Conservation (phyloP, 106 monocot genomes). For the Phalaenopsis aphrodite region DNA sequence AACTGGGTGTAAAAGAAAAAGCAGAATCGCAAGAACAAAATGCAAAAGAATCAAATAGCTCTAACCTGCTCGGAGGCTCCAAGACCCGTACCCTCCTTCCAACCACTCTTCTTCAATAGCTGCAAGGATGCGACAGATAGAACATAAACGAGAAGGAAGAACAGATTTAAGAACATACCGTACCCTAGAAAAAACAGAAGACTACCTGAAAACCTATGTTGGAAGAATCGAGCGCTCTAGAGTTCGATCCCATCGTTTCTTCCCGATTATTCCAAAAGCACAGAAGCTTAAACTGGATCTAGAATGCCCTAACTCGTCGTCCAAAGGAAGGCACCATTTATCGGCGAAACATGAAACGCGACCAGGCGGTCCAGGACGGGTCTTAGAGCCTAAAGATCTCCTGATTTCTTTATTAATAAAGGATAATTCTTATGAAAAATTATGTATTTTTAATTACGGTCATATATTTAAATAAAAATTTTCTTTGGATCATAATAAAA, state of each 20-base stretch:
- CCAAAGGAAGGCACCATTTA: background rate
- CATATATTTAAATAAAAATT: no score
- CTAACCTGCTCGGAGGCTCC: conserved; percentile 87
- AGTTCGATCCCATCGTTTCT: conserved; percentile 25
- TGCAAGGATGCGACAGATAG: conserved; percentile 15
- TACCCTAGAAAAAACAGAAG: conserved; percentile 8
- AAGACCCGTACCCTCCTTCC: conserved; percentile 93
- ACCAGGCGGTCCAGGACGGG: background rate
- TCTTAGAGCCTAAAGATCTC: no score
- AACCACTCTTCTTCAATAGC: conserved; percentile 89
- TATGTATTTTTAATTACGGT: no score
- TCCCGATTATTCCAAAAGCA: background rate
- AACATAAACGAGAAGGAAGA: background rate
- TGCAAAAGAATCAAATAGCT: background rate
- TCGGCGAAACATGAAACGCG: background rate
- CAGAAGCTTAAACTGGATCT: background rate
- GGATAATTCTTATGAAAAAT: no score
- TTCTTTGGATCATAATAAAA: no score
- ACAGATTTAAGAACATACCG: conserved; percentile 11
- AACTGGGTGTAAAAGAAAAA: background rate
- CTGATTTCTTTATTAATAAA: no score
- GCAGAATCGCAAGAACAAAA: background rate
- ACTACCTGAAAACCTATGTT: conserved; percentile 88
- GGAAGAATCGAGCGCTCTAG: conserved; percentile 64
- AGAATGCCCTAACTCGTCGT: background rate